Base-by-base conservation (phyloP, 2,329 filamentous ascomycete species). In the Fusarium pseudograminearum region DNA sequence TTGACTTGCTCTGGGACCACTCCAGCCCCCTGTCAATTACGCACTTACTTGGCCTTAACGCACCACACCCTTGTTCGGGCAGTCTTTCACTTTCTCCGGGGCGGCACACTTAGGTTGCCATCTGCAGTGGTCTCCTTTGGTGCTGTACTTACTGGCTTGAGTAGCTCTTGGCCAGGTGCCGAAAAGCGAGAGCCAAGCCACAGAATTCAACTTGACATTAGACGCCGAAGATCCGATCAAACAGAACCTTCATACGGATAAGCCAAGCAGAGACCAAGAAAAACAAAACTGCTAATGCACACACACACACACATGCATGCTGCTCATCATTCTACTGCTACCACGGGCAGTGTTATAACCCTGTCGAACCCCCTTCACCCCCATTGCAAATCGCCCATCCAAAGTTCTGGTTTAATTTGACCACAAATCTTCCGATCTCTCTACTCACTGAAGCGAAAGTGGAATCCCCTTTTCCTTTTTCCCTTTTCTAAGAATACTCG, bases 181-280 rank as follows among this genome's bases (percentile, higher is more conserved):
- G 69, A 69, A 57, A 45, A 67, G 69, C 69, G 65, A 69, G 48
- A 59, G 69, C 69, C 69, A 71, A 71, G 69, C 69, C 69, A 55
- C 56, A 54, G 40, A 31, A 18, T 50, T 48, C 33, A 38, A 31
- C 64, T 70, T 46, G 52, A 67, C 55, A 52, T 48, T 61, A 57
- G 28, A 61, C 71, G 70, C 72, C 72, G 72, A 73, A 69, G 63
- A 74, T 63, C 70, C 61, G 66, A 73, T 67, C 69, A 70, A 67
- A 67, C 61, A 53, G 65, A 56, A 30, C 7, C 18, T 61, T 51
- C 38, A 42, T 53, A 57, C 40, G 57, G 57, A 57, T 42, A 64
- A 33, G 69, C 69, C 69, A 74, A 73, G 70, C 61, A 50, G 50
- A 58, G 57, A 51, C 62, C 60, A 58, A 50, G 22, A 45, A 34